Base-by-base conservation (phyloP, 179 eudicot species). In the Pouteria campechiana region DNA sequence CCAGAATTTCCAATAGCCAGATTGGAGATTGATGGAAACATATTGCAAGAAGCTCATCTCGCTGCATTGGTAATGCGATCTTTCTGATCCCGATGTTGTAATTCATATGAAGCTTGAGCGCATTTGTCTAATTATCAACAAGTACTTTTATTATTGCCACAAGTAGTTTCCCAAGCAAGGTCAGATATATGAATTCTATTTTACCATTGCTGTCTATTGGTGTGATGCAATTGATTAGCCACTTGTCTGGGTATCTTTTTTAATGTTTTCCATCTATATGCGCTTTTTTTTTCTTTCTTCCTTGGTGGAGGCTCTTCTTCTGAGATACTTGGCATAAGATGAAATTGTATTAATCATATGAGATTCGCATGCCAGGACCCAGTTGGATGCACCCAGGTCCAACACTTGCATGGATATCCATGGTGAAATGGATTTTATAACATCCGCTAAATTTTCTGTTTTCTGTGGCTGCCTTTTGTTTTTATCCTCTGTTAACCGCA, bases 1-100 rank as follows among this genome's bases (percentile, higher is more conserved):
- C 98, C 98, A 0, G 98, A 90, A 63, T 90, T 90, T 61, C 93
- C 98, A 22, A 37, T 90, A 50, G 75, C 90, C 38, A 72, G 96
- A 55, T 55, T 86, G 38, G 96, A 90, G 70, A 58, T 86, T 11
- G 96, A 90, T 55, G 98, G 98, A 29, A 72, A 66, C 63, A 76
- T 90, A 40, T 65, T 86, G 15, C 98, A 90, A 60, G 94, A 81
- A 30, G 95, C 98, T 47, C 96, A 90, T 65, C 63, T 64, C 44
- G 96, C 98, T 47, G 87, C 96, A 6, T 52, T 86, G 95, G 98
- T 90, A 73, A 32, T 37, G 41, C 10, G 2, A 10, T 5, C 4
- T 22, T 2, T 25, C 24, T 45, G 2, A 16, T 48, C 18, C 14
- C 18, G 25, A 17, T 7, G 37, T 35, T 11, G 9, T 28, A 10